phyloP scores from a whole-genome alignment of 2,329 filamentous ascomycete genomes.

The Monilinia vaccinii-corymbosi region DNA sequence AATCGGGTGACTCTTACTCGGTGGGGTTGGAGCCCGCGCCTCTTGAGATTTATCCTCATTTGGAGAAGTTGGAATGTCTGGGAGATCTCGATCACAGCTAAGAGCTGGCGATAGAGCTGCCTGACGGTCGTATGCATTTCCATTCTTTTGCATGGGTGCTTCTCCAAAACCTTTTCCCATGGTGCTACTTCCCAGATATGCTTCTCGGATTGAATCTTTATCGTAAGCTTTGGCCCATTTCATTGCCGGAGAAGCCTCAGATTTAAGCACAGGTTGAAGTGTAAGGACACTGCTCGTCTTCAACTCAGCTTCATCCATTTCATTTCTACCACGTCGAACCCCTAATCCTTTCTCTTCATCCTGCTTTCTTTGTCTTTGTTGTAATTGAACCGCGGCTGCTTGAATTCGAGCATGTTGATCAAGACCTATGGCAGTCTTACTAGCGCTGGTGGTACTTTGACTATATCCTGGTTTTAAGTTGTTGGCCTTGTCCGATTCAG shows the following conservation, averaged over 20 bases:
- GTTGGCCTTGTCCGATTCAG: constrained; percentile 39
- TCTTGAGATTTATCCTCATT: constrained; percentile 30
- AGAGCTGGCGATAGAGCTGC: constrained; percentile 15
- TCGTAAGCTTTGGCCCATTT: constrained; percentile 97
- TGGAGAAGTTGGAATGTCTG: constrained; percentile 33
- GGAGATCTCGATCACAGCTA: constrained; percentile 22
- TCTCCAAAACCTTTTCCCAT: constrained; percentile 58
- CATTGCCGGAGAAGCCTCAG: constrained; percentile 84
- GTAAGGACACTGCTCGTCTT: constrained; percentile 91
- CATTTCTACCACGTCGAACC: constrained; percentile 46
- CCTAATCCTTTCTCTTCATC: constrained; percentile 41
- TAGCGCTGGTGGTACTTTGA: constrained; percentile 38
- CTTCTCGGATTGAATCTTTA: constrained; percentile 73
- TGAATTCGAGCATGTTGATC: constrained; percentile 93
- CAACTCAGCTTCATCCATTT: constrained; percentile 45
- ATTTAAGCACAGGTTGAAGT: constrained; percentile 73
- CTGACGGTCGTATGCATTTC: constrained; percentile 20
- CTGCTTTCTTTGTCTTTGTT: constrained; percentile 64
- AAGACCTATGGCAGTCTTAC: constrained; percentile 76
- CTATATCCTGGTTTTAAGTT: constrained; percentile 33
- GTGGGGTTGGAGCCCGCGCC: constrained; percentile 22
- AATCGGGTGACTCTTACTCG: constrained; percentile 13
- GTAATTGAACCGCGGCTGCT: constrained; percentile 76
- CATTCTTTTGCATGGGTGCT: constrained; percentile 37
- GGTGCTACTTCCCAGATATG: constrained; percentile 69